Conservation (phyloP, 805 yeast species). For the Pichia kluyveri region DNA sequence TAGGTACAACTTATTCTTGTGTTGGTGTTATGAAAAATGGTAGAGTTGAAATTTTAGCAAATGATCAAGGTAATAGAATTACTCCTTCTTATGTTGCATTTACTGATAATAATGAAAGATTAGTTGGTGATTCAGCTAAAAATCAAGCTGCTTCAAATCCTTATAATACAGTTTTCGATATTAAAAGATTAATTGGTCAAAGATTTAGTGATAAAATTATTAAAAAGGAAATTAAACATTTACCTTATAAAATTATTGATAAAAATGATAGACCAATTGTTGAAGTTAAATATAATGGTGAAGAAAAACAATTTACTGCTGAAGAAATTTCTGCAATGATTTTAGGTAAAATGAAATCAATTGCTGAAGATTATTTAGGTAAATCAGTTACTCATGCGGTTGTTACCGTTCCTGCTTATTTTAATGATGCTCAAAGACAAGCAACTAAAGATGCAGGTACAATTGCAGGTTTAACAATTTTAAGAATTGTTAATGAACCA, state of each 20-base stretch:
- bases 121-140: conserved; percentile 97
- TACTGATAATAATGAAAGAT: conserved; percentile 81
- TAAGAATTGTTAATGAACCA: conserved; percentile 88
- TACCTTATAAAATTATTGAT: conserved; percentile 76
- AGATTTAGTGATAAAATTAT: conserved; percentile 75
- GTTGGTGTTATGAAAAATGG: conserved; percentile 59
- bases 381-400: conserved; percentile 80
- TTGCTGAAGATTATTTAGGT: conserved; percentile 88
- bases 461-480: conserved; percentile 80
- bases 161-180: conserved; percentile 85
- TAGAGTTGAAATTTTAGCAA: conserved; percentile 89
- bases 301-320: conserved; percentile 78
- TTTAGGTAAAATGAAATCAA: conserved; percentile 81
- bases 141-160: conserved; percentile 98
- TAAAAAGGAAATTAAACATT: conserved; percentile 71
- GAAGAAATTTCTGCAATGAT: conserved; percentile 95
- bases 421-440: conserved; percentile 90
- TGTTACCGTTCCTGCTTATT: conserved; percentile 88
- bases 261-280: conserved; percentile 81
- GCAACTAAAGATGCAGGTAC: conserved; percentile 92
- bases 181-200: conserved; percentile 89
- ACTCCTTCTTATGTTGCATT: conserved; percentile 96
- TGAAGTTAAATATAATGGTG: conserved; percentile 84
- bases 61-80: conserved; percentile 98
- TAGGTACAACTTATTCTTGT: conserved; percentile 97